A percentile compares a stretch with the other conserved stretches of the same genome.
Conservation (phyloP, 352 stramenopile genomes). For the Globisporangium iwayamae region DNA sequence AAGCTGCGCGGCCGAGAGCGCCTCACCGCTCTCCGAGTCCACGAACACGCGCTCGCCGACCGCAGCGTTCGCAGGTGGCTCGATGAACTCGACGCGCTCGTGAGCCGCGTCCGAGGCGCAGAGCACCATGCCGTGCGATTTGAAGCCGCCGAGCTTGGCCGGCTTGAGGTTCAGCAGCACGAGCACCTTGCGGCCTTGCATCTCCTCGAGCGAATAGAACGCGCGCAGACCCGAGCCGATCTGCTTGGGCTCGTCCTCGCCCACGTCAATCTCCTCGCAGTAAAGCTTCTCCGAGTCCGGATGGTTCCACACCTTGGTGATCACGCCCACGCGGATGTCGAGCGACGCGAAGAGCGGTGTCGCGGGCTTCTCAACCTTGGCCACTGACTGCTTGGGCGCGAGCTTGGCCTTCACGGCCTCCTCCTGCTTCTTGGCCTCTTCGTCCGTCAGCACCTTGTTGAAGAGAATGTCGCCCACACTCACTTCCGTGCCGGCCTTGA, state of each 20-base stretch:
- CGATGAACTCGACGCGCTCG: conserved; percentile 93
- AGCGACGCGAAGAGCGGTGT: conserved; percentile 68
- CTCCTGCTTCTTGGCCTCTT: conserved; percentile 64
- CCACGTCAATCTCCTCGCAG: conserved; percentile 99
- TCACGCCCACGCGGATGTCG: conserved; percentile 79
- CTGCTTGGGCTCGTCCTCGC: conserved; percentile 89
- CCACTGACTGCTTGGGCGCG: conserved; percentile 30
- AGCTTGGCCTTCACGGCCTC: conserved; percentile 50
- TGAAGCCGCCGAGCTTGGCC: conserved; percentile 95
- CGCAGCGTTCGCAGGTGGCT: conserved; percentile 88
- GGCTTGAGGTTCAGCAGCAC: conserved; percentile 99
- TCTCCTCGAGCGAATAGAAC: conserved; percentile 95
- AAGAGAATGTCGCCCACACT: conserved; percentile 95
- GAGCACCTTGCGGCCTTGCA: conserved; percentile 93
- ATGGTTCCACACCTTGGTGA: conserved; percentile 82
- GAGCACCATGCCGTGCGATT: conserved; percentile 97
- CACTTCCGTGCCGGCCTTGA: conserved; percentile 88
- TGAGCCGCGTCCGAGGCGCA: conserved; percentile 88
- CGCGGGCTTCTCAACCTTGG: conserved; percentile 46
- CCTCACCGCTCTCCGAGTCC: conserved; percentile 59
- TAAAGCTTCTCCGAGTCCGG: conserved; percentile 94
- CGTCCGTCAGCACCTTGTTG: conserved; percentile 84
- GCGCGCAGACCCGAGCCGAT: conserved; percentile 94
- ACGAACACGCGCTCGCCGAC: conserved; percentile 93
- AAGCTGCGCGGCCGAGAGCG: conserved; percentile 70